These are phyloP conservation scores for Candida michaelii DNA, from an alignment of 805 yeast species.

Conservation along the genomic window DNA sequence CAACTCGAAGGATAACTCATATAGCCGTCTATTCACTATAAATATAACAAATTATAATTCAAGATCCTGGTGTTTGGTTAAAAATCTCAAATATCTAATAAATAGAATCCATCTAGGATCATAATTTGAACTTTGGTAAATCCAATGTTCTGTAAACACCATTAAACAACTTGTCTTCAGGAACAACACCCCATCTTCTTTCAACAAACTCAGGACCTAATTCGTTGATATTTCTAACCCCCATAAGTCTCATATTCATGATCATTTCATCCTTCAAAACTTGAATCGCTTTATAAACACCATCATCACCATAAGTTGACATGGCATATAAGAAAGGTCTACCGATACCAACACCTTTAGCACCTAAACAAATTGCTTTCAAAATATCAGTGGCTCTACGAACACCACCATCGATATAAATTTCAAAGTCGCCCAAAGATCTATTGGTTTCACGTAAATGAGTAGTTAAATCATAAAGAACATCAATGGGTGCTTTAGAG, in stretches of 20 bases:
- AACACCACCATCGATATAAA: constrained; percentile 75
- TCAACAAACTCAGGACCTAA: constrained; percentile 66
- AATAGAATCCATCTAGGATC: no score
- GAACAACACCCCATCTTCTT: constrained; percentile 45
- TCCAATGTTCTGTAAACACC: constrained; percentile 57
- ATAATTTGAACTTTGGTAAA: constrained; percentile 48
- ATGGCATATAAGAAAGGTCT: constrained; percentile 75
- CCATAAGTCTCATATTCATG: constrained; percentile 66
- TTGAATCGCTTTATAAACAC: constrained; percentile 64
- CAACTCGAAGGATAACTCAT: no score
- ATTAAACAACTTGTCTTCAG: constrained; percentile 56
- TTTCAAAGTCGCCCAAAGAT: constrained; percentile 48
- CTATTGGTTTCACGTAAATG: constrained; percentile 41
- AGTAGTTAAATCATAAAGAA: constrained; percentile 55
- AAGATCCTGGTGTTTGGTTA: no score
- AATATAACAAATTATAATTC: no score
- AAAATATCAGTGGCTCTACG: constrained; percentile 76
- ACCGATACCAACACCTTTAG: constrained; percentile 73
- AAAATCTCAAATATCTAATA: no score
- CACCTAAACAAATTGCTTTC: constrained; percentile 76
- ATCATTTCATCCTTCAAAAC: constrained; percentile 60
- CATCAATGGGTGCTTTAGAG: constrained; percentile 60
- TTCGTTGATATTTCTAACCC: constrained; percentile 52
- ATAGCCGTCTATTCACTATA: no score
- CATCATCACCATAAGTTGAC: constrained; percentile 78